Base-by-base conservation (phyloP, 2,329 filamentous ascomycete species). In the Hypoxylon sp. region DNA sequence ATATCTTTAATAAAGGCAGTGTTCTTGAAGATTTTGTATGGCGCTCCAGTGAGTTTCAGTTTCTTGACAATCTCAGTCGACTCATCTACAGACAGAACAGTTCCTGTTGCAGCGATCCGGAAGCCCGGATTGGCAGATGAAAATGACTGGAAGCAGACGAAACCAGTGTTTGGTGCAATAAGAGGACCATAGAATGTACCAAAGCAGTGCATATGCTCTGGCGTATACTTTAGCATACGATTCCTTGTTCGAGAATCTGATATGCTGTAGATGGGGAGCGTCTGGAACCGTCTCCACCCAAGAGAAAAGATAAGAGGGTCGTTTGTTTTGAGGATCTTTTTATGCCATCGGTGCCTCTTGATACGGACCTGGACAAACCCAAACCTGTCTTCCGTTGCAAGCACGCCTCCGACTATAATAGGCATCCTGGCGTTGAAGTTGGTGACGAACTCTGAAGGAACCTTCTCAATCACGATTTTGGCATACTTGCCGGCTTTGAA, bases 11-110 rank as follows among this genome's bases (percentile, higher is more conserved):
- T 94, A 79, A 99, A 99, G 42, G 96, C 94, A 0, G 96, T 99
- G 84, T 99, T 99, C 82, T 97, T 97, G 89, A 97, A 98, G 81
- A 98, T 97, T 83, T 98, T 98, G 87, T 96, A 97, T 1, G 96
- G 94, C 52, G 89, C 87, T 67, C 96, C 96, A 0, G 94, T 98
- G 53, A 99, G 88, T 81, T 99, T 99, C 78, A 99, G 90, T 86
- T 99, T 99, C 88, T 99, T 99, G 80, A 99, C 96, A 72, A 99
- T 98, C 79, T 99, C 96, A 2, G 93, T 94, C 44, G 92, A 93
- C 82, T 98, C 94, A 78, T 99, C 96, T 19, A 99, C 96, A 77
- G 91, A 94, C 71, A 98, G 84, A 3, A 99, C 93, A 1, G 96
- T 96, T 68, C 96, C 96, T 0, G 94, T 98, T 2, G 96, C 97